phyloP scores from a whole-genome alignment of 495 filamentous ascomycete genomes.

The Emericellopsis terricola region DNA sequence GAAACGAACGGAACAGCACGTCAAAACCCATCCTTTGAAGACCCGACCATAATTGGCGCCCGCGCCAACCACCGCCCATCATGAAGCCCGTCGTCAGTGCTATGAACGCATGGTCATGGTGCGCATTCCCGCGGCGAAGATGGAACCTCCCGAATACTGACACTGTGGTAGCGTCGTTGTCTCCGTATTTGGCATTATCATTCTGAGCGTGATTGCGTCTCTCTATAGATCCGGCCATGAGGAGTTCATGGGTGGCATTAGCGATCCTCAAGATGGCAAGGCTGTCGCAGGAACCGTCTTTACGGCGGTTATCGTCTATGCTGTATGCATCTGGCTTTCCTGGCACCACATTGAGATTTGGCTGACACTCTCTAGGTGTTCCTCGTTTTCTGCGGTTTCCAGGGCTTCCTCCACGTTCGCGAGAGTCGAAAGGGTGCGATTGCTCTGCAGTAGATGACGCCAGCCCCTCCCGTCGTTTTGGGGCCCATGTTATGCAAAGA shows the following conservation, averaged over 20 bases:
- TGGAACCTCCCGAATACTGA: conserved; percentile 3
- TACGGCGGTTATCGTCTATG: conserved; percentile 69
- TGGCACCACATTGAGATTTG: too few species aligned
- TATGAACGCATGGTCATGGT: conserved; percentile 92
- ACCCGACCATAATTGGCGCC: background rate
- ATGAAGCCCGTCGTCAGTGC: conserved; percentile 89
- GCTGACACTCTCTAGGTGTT: too few species aligned
- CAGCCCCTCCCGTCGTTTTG: too few species aligned
- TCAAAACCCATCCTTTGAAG: too few species aligned
- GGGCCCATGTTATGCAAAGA: too few species aligned
- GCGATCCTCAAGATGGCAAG: conserved; percentile 53
- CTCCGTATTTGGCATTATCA: conserved; percentile 73
- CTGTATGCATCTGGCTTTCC: conserved; percentile 31
- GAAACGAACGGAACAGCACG: too few species aligned
- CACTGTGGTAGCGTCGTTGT: conserved; percentile 50
- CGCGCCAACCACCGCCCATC: conserved; percentile 12
- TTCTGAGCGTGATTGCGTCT: conserved; percentile 65
- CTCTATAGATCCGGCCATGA: conserved; percentile 66
- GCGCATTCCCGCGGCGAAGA: conserved; percentile 6
- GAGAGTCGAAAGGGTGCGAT: conserved; percentile 68
- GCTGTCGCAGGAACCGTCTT: conserved; percentile 72
- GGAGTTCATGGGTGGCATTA: conserved; percentile 56
- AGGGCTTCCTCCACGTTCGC: conserved; percentile 63
- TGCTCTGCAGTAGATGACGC: conserved; percentile 41
- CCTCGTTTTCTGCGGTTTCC: conserved; percentile 75